A percentile compares a stretch with the other conserved stretches of the same genome.
Conservation (phyloP, 2,329 filamentous ascomycete genomes). For the Tolypocladium tropicale region DNA sequence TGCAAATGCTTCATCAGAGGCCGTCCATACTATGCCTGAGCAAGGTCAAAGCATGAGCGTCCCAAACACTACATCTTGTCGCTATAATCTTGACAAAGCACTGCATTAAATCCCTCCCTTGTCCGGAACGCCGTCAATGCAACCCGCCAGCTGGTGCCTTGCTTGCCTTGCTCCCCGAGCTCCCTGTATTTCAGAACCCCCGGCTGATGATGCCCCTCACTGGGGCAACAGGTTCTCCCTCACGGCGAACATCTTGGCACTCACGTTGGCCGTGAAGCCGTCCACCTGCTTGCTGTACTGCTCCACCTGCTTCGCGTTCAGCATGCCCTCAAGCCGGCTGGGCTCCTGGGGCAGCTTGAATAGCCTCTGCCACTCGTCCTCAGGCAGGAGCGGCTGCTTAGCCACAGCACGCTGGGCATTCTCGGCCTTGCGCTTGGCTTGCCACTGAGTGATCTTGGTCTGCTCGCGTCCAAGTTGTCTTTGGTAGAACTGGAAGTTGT, state of each 20-base stretch:
- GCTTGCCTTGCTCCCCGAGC: conserved; percentile 16
- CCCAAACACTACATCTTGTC: conserved; percentile 12
- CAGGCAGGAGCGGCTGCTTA: conserved; percentile 81
- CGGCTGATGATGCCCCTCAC: conserved; percentile 14
- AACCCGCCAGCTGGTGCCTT: conserved; percentile 24
- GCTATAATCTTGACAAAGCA: conserved; percentile 23
- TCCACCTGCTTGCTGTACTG: conserved; percentile 97
- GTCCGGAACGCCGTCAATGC: conserved; percentile 32
- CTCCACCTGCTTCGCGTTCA: conserved; percentile 93
- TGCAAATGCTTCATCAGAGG: background rate
- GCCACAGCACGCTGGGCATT: conserved; percentile 75
- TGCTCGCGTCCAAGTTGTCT: conserved; percentile 89
- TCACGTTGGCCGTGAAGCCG: conserved; percentile 85
- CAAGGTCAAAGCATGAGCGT: background rate
- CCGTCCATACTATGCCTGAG: background rate
- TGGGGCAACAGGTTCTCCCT: conserved; percentile 58
- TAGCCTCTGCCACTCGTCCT: conserved; percentile 96
- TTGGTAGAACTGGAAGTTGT: conserved; percentile 98
- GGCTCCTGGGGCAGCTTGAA: conserved; percentile 98
- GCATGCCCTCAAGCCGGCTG: conserved; percentile 81
- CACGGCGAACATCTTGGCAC: conserved; percentile 96
- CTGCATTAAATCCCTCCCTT: conserved; percentile 25
- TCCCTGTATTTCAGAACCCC: conserved; percentile 1
- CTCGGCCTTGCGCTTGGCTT: conserved; percentile 92
- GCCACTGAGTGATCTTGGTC: conserved; percentile 92